phyloP scores from a whole-genome alignment of 768 basidiomycete species.

The Kondoa subrosea region DNA sequence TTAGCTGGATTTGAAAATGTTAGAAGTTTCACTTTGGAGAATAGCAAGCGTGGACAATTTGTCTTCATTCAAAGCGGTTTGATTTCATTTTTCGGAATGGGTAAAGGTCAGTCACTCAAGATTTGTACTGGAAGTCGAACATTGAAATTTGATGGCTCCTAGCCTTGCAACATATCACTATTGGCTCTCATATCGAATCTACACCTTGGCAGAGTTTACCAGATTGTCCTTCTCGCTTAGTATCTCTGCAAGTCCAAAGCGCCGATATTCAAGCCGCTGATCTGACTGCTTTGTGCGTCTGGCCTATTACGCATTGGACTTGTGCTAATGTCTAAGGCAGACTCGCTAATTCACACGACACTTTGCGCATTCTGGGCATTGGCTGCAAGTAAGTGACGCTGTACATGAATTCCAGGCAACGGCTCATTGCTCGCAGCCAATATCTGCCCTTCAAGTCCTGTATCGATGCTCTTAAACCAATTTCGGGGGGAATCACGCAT shows the following conservation, averaged over 20 bases:
- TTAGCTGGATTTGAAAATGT: background rate
- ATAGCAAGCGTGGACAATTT: background rate
- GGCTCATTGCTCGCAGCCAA: background rate
- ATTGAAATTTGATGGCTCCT: no score
- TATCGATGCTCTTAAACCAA: background rate
- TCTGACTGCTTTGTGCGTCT: background rate
- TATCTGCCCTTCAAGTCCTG: background rate
- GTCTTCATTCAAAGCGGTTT: background rate
- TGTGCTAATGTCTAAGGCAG: background rate
- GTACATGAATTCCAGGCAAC: background rate
- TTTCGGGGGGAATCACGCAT: background rate
- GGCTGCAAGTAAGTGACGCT: background rate
- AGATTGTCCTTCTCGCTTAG: background rate
- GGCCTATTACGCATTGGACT: background rate
- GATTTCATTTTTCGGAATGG: background rate
- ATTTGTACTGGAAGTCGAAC: background rate
- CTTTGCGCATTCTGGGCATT: background rate
- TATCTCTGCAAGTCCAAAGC: background rate
- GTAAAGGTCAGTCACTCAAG: background rate
- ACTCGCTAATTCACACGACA: background rate
- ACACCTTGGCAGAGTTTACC: background rate
- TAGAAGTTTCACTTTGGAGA: background rate
- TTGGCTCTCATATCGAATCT: background rate
- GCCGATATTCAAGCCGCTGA: background rate
- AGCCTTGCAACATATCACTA: background rate